These are phyloP conservation scores for Hordeum pubiflorum DNA, from an alignment of 202 grass and related monocot genomes.

Conservation along the genomic window DNA sequence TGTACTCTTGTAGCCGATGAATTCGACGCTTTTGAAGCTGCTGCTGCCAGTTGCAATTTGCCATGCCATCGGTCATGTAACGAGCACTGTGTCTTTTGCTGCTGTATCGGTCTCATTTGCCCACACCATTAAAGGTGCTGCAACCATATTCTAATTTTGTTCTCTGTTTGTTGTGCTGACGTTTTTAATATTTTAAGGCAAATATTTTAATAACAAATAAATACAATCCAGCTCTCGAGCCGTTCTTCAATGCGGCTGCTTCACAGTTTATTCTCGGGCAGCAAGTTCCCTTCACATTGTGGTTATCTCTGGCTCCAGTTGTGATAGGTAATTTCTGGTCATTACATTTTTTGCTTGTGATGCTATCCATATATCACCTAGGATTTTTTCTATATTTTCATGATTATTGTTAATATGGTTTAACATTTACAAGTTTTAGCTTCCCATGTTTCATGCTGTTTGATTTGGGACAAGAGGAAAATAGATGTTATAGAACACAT, in stretches of 20 bases:
- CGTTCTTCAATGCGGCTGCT: constrained; percentile 83
- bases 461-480: not conserved
- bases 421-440: not conserved
- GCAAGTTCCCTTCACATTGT: constrained; percentile 54
- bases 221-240: constrained; percentile 66
- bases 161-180: constrained; percentile 1
- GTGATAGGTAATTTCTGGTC: constrained; percentile 59
- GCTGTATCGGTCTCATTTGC: constrained; percentile 87
- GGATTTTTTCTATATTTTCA: not conserved
- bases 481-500: constrained; percentile 7
- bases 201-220: constrained; percentile 2
- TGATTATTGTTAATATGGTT: not conserved
- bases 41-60: constrained; percentile 75
- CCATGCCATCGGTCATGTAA: constrained; percentile 86
- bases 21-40: constrained; percentile 65
- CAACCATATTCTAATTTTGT: constrained; percentile 16
- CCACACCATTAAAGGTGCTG: constrained; percentile 80
- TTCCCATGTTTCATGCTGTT: not conserved
- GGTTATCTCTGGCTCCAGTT: constrained; percentile 86
- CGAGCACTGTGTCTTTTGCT: constrained; percentile 88
- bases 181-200: not conserved
- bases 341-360: constrained; percentile 6
- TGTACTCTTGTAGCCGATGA: constrained; percentile 60
- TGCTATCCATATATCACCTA: not conserved
- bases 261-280: constrained; percentile 90